Percentiles rank a stretch among this genome's conserved stretches.
phyloP scores from a whole-genome alignment of 306 rosid species.

The Prunus mongolica region DNA sequence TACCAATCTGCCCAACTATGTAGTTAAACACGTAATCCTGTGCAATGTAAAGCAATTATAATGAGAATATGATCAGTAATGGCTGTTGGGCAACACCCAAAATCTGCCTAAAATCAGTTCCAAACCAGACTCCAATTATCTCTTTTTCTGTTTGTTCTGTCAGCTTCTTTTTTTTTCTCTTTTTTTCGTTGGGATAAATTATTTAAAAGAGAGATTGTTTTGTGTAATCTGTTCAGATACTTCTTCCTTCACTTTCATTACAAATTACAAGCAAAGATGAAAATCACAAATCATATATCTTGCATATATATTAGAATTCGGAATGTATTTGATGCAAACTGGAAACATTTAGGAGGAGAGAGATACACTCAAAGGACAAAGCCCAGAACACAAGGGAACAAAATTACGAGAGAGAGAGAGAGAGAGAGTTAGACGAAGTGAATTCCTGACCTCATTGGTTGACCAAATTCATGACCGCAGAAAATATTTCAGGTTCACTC shows the following conservation, averaged over 20 bases:
- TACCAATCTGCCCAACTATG: not conserved
- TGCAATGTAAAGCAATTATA: not conserved
- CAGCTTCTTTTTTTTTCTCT: too few species aligned
- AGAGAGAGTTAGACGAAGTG: not conserved
- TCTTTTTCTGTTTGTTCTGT: not conserved
- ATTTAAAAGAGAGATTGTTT: not conserved
- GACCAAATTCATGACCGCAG: not conserved
- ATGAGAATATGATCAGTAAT: not conserved
- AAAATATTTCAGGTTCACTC: too few species aligned
- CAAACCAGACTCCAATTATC: not conserved
- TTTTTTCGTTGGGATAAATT: not conserved
- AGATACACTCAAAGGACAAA: not conserved
- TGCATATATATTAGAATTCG: not conserved
- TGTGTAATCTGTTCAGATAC: not conserved
- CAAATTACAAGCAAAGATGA: not conserved
- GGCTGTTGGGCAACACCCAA: not conserved
- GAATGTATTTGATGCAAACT: not conserved
- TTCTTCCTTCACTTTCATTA: too few species aligned
- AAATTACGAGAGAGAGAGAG: not conserved
- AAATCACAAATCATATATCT: not conserved
- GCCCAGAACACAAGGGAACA: not conserved
- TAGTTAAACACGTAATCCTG: not conserved
- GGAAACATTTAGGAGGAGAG: not conserved
- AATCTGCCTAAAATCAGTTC: not conserved
- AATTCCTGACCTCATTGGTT: slow-evolving; percentile 3